Evolutionary conservation across 2,329 filamentous ascomycete species (phyloP), one percentile per base, ranked within the genome.

Genomic region (Xylariaceae sp.): DNA sequence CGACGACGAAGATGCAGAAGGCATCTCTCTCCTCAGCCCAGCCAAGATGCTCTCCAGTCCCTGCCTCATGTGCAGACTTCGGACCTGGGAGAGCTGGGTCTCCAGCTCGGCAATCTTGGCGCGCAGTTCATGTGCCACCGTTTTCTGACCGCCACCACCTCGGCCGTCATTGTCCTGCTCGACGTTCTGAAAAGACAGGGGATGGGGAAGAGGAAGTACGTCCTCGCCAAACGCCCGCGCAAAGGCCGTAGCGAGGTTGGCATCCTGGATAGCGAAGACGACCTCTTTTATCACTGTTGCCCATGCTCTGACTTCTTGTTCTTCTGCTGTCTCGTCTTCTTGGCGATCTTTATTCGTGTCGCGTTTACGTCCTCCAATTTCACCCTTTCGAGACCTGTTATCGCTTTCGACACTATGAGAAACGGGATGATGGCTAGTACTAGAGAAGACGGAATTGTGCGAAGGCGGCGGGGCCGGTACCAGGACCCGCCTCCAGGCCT

Each of bases 241-340:
- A 48, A 83, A 82, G 0, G 69, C 66, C 9, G 60, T 59, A 0
- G 76, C 73, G 64, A 77, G 69, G 3, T 63, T 64, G 0, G 52
- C 46, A 41, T 77, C 70, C 9, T 68, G 67, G 47, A 81, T 74
- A 0, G 77, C 77, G 54, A 83, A 82, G 0, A 77, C 61, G 3
- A 81, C 59, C 7, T 78, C 68, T 30, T 73, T 62, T 31, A 79
- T 53, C 0, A 61, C 54, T 2, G 60, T 50, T n/a, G 24, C 27
- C 71, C 72, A 71, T 5, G 45, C 40, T 34, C 62, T 54, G 45
- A 33, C 41, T 32, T 33, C 17, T 24, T 31, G 5, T 37, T 12
- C 27, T 27, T 5, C 6, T 15, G 2, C 26, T 21, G 28, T 40
- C 38, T 15, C 36, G 29, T 37, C 39, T 51, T 28, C 41, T 44